Evolutionary conservation across 1,284 basidiomycete species (phyloP).

Genomic region (Sporisorium iseilematis-ciliati): DNA sequence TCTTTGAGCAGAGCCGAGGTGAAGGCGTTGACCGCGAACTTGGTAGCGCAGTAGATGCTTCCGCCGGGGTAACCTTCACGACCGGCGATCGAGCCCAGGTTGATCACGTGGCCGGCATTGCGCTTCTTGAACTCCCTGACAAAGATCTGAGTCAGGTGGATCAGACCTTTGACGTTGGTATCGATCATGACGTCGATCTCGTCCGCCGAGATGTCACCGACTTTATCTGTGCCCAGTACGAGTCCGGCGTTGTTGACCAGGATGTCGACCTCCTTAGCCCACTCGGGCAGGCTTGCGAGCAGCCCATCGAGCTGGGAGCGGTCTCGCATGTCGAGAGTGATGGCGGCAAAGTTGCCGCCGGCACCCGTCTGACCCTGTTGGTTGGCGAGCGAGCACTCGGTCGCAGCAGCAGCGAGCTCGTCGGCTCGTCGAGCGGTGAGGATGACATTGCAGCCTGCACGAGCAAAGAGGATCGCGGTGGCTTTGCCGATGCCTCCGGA

Average conservation of each 20-base stretch:
- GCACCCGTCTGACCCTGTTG: slow-evolving; percentile 78
- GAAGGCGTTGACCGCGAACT: slow-evolving; percentile 91
- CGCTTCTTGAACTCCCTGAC: slow-evolving; percentile 84
- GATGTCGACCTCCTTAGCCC: slow-evolving; percentile 65
- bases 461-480: slow-evolving; percentile 56
- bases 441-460: slow-evolving; percentile 71
- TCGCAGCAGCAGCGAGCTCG: slow-evolving; percentile 65
- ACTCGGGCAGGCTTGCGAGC: slow-evolving; percentile 56
- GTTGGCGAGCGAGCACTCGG: slow-evolving; percentile 78
- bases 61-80: slow-evolving; percentile 82
- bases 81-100: slow-evolving; percentile 92
- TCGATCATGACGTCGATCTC: slow-evolving; percentile 86
- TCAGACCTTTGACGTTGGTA: slow-evolving; percentile 91
- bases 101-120: slow-evolving; percentile 91
- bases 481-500: slow-evolving; percentile 81
- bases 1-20: slow-evolving; percentile 85
- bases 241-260: slow-evolving; percentile 75
- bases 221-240: slow-evolving; percentile 81
- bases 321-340: slow-evolving; percentile 62
- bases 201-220: slow-evolving; percentile 80
- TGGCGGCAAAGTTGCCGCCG: slow-evolving; percentile 61
- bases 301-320: slow-evolving; percentile 50
- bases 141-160: slow-evolving; percentile 81
- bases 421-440: slow-evolving; percentile 71
- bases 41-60: slow-evolving; percentile 73